Base-by-base conservation (phyloP, 2,329 filamentous ascomycete species). In the Cercospora sp. region DNA sequence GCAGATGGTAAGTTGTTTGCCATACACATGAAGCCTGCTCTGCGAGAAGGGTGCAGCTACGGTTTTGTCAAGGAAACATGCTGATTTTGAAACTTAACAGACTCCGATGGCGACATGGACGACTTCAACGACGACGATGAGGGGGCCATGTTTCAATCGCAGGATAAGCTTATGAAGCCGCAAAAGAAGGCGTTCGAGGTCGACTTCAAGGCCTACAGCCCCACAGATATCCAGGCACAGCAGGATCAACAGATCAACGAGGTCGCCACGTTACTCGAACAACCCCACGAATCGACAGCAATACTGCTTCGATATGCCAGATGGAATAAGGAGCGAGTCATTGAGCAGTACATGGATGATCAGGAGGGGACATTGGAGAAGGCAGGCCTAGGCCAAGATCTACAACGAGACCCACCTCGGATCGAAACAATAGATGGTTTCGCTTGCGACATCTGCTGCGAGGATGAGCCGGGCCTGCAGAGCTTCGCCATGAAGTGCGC, bases 291-390 rank as follows among this genome's bases (percentile, higher is more conserved):
- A 80, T 92, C 95, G 71, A 90, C 92, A 0, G 94, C 94, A 26
- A 97, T 99, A 63, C 85, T 99, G 49, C 84, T 99, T 68, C 90
- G 95, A 58, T 88, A 95, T 80, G 92, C 92, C 74, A 88, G 93
- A 77, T 99, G 95, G 95, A 98, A 98, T 80, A 95, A 97, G 79
- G 95, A 99, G 79, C 89, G 92, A 45, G 80, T 99, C 73, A 94
- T 98, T 66, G 95, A 99, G 77, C 90, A 93, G 71, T 98, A 98
- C 80, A 97, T 99, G 94, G 94, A 99, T 72, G 87, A 88, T 61
- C 89, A 91, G 3, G 88, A 91, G 68, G 88, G 90, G 76, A 88
- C 95, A 2, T 83, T 98, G 37, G 93, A 97, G 75, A 89, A 89
- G 69, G 94, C 94, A 13, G 95, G 95, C 0, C 82, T 99, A 32